phyloP scores from a whole-genome alignment of 345 rosid genomes.

The Raphanus sativus region DNA sequence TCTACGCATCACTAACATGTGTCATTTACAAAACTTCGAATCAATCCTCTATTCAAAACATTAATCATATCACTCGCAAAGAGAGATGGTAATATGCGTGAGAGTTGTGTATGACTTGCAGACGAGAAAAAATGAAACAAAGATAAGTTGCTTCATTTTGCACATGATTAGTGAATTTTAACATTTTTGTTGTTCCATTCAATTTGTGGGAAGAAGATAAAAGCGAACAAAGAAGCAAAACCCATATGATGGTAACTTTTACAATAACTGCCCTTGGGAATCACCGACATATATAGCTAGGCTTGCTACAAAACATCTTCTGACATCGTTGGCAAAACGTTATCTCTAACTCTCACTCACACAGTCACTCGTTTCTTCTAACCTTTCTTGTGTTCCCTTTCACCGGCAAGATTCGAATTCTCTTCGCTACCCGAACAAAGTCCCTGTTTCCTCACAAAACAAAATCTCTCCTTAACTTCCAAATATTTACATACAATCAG shows the following conservation, averaged over 20 bases:
- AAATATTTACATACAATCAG: neutral
- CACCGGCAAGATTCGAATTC: conserved; percentile 81
- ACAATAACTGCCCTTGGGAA: conserved; percentile 24
- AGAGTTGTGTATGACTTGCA: neutral
- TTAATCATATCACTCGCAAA: neutral
- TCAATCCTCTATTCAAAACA: neutral
- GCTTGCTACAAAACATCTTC: conserved; percentile 26
- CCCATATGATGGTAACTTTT: conserved; percentile 18
- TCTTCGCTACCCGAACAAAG: conserved; percentile 86
- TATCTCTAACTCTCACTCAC: neutral
- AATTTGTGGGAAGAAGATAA: neutral
- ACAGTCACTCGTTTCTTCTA: conserved; percentile 38
- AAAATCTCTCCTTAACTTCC: conserved; percentile 12
- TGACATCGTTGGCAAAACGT: conserved; percentile 29
- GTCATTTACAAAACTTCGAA: neutral
- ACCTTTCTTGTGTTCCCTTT: conserved; percentile 57
- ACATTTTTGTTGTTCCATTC: neutral
- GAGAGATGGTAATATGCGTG: neutral
- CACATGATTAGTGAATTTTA: neutral
- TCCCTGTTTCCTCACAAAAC: conserved; percentile 51
- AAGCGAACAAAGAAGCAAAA: conserved; percentile 11
- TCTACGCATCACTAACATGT: conserved; percentile 25
- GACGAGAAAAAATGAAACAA: neutral
- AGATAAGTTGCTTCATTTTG: neutral
- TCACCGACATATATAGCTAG: neutral